phyloP scores from a whole-genome alignment of 805 yeast species.

The Yamadazyma takamatsuzukensis region DNA sequence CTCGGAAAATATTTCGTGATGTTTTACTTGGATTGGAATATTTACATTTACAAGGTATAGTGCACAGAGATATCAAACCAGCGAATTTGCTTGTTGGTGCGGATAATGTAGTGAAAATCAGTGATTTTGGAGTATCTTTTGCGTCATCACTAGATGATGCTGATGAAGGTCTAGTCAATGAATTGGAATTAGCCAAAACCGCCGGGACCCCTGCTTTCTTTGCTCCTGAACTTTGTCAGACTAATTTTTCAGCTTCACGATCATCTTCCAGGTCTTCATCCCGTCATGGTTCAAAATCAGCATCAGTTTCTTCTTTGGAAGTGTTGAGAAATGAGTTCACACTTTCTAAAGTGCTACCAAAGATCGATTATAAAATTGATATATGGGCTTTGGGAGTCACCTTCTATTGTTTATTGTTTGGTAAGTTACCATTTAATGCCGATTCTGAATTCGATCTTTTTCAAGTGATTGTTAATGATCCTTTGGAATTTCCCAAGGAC shows the following conservation, averaged over 20 bases:
- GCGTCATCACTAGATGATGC: conserved; percentile 46
- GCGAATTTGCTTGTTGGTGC: conserved; percentile 76
- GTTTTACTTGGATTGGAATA: conserved; percentile 87
- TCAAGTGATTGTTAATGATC: conserved; percentile 68
- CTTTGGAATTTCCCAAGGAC: conserved; percentile 52
- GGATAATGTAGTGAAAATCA: conserved; percentile 77
- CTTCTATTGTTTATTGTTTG: conserved; percentile 80
- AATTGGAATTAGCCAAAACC: conserved; percentile 85
- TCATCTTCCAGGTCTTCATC: conserved; percentile 6
- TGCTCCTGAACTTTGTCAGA: conserved; percentile 87
- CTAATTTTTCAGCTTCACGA: conserved; percentile 36
- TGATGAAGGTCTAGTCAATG: conserved; percentile 47
- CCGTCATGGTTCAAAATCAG: conserved; percentile 4
- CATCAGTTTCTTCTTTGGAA: conserved; percentile 21
- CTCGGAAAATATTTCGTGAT: conserved; percentile 74
- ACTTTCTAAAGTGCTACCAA: conserved; percentile 30
- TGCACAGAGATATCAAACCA: conserved; percentile 95
- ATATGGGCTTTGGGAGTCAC: conserved; percentile 98
- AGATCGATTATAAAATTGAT: conserved; percentile 79
- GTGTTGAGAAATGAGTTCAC: conserved; percentile 18
- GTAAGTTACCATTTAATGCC: conserved; percentile 84
- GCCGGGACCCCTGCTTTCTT: conserved; percentile 98
- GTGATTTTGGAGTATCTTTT: conserved; percentile 96
- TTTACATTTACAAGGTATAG: conserved; percentile 82
- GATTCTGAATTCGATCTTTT: conserved; percentile 83